Evolutionary conservation across 169 alveolate genomes (phyloP).

Genomic region (Babesia bovis): DNA sequence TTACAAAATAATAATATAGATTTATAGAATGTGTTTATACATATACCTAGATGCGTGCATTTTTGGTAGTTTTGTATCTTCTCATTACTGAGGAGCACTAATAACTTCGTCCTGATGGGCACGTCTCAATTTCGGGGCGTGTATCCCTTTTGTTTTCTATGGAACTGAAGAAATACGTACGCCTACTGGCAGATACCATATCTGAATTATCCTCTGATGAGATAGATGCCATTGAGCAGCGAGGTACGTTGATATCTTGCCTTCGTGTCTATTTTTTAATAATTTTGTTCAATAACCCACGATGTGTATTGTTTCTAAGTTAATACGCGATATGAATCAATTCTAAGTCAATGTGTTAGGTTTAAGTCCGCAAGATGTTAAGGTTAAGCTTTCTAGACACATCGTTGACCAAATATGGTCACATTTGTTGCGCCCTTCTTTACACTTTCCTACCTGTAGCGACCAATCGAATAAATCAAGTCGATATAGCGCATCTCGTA

Average conservation of each 20-base stretch:
- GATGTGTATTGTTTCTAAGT: too few species aligned
- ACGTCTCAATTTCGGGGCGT: too few species aligned
- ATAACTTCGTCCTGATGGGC: too few species aligned
- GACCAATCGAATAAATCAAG: neutral
- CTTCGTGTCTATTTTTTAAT: neutral
- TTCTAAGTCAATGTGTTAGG: too few species aligned
- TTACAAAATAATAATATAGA: too few species aligned
- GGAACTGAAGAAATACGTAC: slow-evolving; percentile 9
- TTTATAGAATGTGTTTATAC: too few species aligned
- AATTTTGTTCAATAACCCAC: neutral
- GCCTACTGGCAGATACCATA: slow-evolving; percentile 17
- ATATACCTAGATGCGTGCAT: neutral
- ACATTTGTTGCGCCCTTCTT: slow-evolving; percentile 16
- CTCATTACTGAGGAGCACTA: too few species aligned
- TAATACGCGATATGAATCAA: too few species aligned
- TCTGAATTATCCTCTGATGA: slow-evolving; percentile 18
- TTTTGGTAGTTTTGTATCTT: neutral
- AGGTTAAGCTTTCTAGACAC: slow-evolving; percentile 11
- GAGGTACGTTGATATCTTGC: neutral
- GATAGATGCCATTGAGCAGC: neutral
- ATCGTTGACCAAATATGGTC: slow-evolving; percentile 29
- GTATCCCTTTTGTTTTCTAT: neutral
- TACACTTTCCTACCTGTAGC: neutral
- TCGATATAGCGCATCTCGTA: slow-evolving; percentile 19
- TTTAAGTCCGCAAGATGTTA: slow-evolving; percentile 8